Evolutionary conservation across 2,329 filamentous ascomycete genomes (phyloP).

Genomic region (Fusarium acutatum): DNA sequence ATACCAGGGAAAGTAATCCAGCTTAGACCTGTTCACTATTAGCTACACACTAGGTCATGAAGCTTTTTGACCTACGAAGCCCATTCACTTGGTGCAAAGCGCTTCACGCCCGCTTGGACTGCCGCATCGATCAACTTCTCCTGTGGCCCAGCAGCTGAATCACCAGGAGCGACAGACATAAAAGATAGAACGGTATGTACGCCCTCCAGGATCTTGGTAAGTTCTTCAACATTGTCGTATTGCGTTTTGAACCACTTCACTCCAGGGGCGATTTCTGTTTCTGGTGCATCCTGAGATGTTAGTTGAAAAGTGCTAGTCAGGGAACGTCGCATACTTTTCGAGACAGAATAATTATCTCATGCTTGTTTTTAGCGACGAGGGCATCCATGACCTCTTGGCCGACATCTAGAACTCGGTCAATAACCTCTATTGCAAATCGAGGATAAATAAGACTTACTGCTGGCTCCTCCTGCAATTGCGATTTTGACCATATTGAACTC

Average conservation of each 20-base stretch:
- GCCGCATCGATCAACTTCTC: constrained; percentile 63
- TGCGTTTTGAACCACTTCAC: constrained; percentile 1
- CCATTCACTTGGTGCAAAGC: constrained; percentile 70
- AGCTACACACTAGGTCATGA: accelerated
- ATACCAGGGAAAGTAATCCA: constrained; percentile 28
- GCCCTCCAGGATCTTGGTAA: constrained; percentile 53
- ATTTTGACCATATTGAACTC: constrained; percentile 35
- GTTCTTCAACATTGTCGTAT: constrained; percentile 48
- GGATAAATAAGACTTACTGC: constrained; percentile 13
- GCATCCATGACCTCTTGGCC: constrained; percentile 61
- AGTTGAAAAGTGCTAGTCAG: background rate
- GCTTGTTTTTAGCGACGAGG: constrained; percentile 57
- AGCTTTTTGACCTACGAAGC: constrained; percentile 44
- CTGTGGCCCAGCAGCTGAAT: constrained; percentile 41
- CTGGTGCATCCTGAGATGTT: constrained; percentile 11
- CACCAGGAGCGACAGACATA: constrained; percentile 46
- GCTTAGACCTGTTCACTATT: background rate
- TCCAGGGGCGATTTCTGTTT: background rate
- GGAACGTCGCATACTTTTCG: constrained; percentile 49
- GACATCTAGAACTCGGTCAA: constrained; percentile 52
- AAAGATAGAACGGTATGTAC: constrained; percentile 64
- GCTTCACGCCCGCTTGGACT: constrained; percentile 64
- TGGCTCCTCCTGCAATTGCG: constrained; percentile 35
- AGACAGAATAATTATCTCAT: constrained; percentile 61
- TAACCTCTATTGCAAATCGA: too few relatives aligned